Evolutionary conservation across 2,329 filamentous ascomycete genomes (phyloP).

Genomic region (Ophiosphaerella herpotricha): DNA sequence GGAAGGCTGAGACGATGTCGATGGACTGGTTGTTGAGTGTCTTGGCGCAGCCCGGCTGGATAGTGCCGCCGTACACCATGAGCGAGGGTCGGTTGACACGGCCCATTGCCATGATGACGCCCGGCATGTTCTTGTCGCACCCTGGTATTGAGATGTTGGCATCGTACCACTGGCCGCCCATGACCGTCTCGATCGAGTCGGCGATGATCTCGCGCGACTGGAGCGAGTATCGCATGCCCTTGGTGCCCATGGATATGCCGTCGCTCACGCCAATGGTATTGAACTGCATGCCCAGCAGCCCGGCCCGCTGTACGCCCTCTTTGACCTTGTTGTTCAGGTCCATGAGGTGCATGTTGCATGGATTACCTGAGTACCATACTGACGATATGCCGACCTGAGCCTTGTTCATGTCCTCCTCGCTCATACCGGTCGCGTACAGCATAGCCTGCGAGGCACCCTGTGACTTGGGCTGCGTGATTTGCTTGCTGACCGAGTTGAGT

Average conservation of each 20-base stretch:
- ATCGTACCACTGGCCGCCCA: conserved; percentile 88
- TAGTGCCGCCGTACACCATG: conserved; percentile 95
- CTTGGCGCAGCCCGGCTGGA: conserved; percentile 81
- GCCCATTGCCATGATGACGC: conserved; percentile 86
- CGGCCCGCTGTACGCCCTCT: conserved; percentile 73
- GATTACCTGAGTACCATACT: conserved; percentile 97
- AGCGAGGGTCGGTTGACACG: conserved; percentile 89
- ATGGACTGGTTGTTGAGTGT: conserved; percentile 74
- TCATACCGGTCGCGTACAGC: conserved; percentile 93
- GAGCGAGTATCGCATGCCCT: conserved; percentile 92
- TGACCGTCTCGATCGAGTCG: conserved; percentile 91
- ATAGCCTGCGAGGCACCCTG: conserved; percentile 99
- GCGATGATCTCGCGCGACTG: conserved; percentile 92
- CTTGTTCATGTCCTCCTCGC: conserved; percentile 88
- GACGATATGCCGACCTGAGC: conserved; percentile 97
- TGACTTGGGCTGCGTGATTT: conserved; percentile 95
- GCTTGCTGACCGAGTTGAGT: conserved; percentile 77
- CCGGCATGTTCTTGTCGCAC: conserved; percentile 98
- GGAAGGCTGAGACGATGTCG: conserved; percentile 89
- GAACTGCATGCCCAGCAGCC: conserved; percentile 93
- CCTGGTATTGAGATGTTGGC: conserved; percentile 92
- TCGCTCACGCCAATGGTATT: conserved; percentile 99
- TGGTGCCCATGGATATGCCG: conserved; percentile 97
- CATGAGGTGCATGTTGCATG: conserved; percentile 98
- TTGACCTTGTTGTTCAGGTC: conserved; percentile 82